Percentiles rank a stretch among this genome's conserved stretches.
phyloP scores from a whole-genome alignment of 768 basidiomycete species.

The Roridomyces roridus region DNA sequence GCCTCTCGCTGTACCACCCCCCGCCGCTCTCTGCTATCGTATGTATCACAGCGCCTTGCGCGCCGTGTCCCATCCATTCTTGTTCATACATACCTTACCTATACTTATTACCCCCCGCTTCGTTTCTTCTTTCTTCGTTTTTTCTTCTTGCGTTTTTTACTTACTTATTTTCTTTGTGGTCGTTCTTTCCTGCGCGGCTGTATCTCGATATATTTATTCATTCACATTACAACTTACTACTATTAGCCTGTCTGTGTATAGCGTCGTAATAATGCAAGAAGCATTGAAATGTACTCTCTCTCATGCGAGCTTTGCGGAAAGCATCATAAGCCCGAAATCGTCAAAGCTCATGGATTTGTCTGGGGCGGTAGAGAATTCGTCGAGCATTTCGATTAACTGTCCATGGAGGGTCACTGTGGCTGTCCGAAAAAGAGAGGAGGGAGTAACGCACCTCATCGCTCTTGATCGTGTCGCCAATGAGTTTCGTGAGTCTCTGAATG shows the following conservation, averaged over 20 bases:
- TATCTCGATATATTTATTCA: conserved; percentile 21
- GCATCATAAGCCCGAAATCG: conserved; percentile 83
- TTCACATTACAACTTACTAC: conserved; percentile 1
- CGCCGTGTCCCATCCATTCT: neutral
- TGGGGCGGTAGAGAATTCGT: conserved; percentile 70
- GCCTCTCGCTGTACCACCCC: conserved; percentile 8
- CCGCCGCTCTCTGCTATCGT: conserved; percentile 12
- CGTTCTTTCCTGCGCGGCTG: no score
- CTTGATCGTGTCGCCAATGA: conserved; percentile 76
- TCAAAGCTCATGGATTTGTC: conserved; percentile 72
- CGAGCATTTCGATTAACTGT: conserved; percentile 82
- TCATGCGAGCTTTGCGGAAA: conserved; percentile 57
- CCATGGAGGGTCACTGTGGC: no score
- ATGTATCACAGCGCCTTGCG: conserved; percentile 5
- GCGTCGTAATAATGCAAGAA: conserved; percentile 21
- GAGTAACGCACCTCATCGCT: conserved; percentile 66
- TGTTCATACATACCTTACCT: conserved; percentile 10
- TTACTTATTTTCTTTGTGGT: neutral
- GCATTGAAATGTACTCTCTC: conserved; percentile 1
- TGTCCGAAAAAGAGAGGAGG: neutral
- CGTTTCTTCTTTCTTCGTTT: neutral
- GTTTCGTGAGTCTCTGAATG: conserved; percentile 58
- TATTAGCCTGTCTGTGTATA: conserved; percentile 22
- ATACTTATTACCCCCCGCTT: neutral
- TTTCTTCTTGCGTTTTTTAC: neutral